Base-by-base conservation (phyloP, 1,139 yeast genomes). In the Lodderomyces theae region DNA sequence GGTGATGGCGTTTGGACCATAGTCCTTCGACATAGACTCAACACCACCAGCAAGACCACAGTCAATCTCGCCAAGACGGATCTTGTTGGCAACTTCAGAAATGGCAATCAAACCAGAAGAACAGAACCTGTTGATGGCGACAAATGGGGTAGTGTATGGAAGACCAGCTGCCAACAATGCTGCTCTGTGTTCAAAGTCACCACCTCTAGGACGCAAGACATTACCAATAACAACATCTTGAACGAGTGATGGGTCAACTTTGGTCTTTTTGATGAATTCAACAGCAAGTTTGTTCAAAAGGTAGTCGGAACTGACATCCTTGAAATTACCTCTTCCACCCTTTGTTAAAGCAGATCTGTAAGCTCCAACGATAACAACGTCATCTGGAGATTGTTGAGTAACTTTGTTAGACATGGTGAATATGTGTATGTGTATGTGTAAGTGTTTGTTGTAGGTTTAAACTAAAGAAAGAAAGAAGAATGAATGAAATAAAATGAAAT, bases 151-250 rank as follows among this genome's bases (percentile, higher is more conserved):
- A 6, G 56, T 45, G 34, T 54, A 46, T 7, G 72, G 73, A 46
- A 69, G 58, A 3, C 72, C 72, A 13, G 57, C 60, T 10, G 59
- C 42, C 53, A 65, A 61, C 35, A 56, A 47, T 22, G 71, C 96
- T 38, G 92, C 95, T 51, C 90, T 74, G 64, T 85, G 90, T 61
- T 86, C 95, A 43, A 81, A 82, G 42, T 86, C 94, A 53, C 95
- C 95, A 24, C 94, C 89, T 44, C 94, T 94, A 33, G 77, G 74
- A 63, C 86, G 85, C 56, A 86, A 72, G 33, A 86, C 95, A 60
- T 87, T 86, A 51, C 96, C 95, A 48, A 85, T 80, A 32, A 81
- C 80, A 42, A 86, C 77, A 51, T 87, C 95, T 50, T 82, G 90
- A 45, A 87, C 75, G 48, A 76, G 46, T 9, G 42, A 44, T 32